Evolutionary conservation across 2,329 filamentous ascomycete species (phyloP).

Genomic region (Hypoxylon sp.): DNA sequence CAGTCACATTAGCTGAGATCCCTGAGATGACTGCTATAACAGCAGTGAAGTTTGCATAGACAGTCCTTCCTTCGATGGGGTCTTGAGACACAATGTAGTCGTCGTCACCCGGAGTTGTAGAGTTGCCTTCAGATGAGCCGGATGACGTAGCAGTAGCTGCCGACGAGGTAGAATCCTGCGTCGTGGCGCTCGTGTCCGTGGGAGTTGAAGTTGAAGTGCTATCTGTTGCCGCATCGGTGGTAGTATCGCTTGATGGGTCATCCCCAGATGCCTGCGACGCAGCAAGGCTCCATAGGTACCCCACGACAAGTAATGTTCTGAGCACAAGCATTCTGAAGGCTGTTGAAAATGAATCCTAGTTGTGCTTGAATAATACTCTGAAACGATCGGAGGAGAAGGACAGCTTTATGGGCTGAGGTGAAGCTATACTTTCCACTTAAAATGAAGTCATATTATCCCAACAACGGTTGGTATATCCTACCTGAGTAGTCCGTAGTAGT

Average conservation of each 20-base stretch:
- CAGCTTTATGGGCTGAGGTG: background rate
- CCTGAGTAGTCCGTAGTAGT: no score
- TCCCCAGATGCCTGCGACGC: background rate
- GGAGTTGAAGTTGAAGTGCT: no score
- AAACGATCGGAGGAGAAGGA: background rate
- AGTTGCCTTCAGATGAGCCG: background rate
- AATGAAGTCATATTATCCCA: no score
- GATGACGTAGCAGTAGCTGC: no score
- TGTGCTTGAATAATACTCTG: background rate
- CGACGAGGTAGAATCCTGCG: no score
- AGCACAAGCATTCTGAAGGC: slow-evolving; percentile 4
- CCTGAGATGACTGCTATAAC: slow-evolving; percentile 15
- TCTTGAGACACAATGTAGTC: slow-evolving; percentile 30
- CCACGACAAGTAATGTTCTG: background rate
- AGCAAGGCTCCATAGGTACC: background rate
- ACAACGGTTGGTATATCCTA: no score
- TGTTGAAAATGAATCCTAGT: background rate
- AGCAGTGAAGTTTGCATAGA: slow-evolving; percentile 19
- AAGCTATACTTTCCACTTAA: slow-evolving; percentile 3
- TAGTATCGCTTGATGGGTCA: background rate
- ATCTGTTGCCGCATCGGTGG: background rate
- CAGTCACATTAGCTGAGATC: slow-evolving; percentile 2
- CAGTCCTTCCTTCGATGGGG: slow-evolving; percentile 20
- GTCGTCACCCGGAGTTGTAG: slow-evolving; percentile 14
- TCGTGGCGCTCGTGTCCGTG: background rate